Evolutionary conservation across 1,284 basidiomycete species (phyloP), one percentile per base, ranked within the genome.

Genomic region (Boletus chippewaensis): DNA sequence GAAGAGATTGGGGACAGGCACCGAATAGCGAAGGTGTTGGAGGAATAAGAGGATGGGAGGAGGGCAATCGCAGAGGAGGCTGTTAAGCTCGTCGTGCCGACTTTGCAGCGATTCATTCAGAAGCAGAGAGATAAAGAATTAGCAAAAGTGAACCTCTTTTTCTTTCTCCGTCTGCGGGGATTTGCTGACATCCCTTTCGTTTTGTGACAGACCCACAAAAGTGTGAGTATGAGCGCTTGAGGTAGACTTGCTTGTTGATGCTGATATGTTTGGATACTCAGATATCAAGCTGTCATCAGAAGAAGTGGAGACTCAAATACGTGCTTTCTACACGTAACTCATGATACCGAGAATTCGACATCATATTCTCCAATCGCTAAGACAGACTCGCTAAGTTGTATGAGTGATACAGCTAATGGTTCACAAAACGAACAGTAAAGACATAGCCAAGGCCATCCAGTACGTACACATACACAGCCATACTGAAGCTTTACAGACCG

Each of bases 261-360:
- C 36, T 56, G 40, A 62, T 44, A 3, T 29, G n/a, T 49, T 16
- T 45, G 32, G 46, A 36, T 50, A 46, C 22, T n/a, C 58, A 89
- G 87, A 91, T 67, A 90, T 91, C 71, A 90, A 87, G 67, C 71
- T 83, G 65, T 79, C 84, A 0, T 70, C 81, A 0, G 86, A 90
- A 29, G 84, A 84, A 48, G 85, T 90, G 18, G 87, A 89, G 60
- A 68, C 70, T 10, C 78, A 84, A 57, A 79, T 90, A 54, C 76
- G 80, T 57, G 76, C 74, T 36, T 79, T 88, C 55, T 90, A 79
- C 66, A 69, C 47, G 45, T 57, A 35, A 44, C 7, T n/a, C 24
- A 24, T 9, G 24, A 24, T 26, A 26, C 24, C 8, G 24, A 26
- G 24, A 26, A 26, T 2, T 2, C 24, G 2, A 26, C 8, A 8